A percentile compares a stretch with the other conserved stretches of the same genome.
These are phyloP conservation scores for Sporothrix curviconia DNA, from an alignment of 2,329 filamentous ascomycete species.

Conservation along the genomic window DNA sequence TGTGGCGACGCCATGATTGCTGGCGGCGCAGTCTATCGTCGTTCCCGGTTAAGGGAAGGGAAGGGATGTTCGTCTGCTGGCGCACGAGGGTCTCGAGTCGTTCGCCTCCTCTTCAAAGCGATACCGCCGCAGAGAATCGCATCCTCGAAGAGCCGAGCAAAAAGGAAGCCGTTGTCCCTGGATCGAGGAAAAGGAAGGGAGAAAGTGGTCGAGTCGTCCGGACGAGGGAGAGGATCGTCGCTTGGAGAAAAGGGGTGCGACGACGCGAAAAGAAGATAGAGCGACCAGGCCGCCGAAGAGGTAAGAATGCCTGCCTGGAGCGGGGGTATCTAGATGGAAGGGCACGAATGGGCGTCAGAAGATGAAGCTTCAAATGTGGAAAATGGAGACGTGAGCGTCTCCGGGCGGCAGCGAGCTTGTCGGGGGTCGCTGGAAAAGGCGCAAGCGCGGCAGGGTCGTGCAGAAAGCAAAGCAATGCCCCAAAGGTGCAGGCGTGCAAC, in stretches of 20 bases:
- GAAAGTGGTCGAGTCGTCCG: no score
- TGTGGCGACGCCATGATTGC: constrained; percentile 20
- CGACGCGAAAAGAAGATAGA: not conserved
- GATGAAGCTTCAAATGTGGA: not conserved
- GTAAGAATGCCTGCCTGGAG: no score
- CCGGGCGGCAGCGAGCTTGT: not conserved
- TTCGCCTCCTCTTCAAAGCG: constrained; percentile 19
- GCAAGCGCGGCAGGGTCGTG: not conserved
- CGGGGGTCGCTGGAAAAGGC: not conserved
- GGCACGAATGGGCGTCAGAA: not conserved
- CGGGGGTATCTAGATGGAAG: not conserved
- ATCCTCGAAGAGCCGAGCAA: constrained; percentile 15
- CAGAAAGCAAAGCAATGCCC: not conserved
- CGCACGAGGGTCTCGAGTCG: not conserved
- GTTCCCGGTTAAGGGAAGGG: no score
- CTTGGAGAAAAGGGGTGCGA: not conserved
- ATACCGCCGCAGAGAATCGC: constrained; percentile 15
- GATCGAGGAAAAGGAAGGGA: no score
- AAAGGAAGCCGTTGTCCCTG: not conserved
- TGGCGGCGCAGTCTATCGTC: constrained; percentile 5
- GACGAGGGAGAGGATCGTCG: no score
- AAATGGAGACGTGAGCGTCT: not conserved
- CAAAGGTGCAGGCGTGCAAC: not conserved
- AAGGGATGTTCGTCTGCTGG: no score
- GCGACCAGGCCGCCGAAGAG: not conserved